These are phyloP conservation scores for Tylopilus sp. DNA, from an alignment of 1,284 basidiomycete genomes.

Conservation along the genomic window DNA sequence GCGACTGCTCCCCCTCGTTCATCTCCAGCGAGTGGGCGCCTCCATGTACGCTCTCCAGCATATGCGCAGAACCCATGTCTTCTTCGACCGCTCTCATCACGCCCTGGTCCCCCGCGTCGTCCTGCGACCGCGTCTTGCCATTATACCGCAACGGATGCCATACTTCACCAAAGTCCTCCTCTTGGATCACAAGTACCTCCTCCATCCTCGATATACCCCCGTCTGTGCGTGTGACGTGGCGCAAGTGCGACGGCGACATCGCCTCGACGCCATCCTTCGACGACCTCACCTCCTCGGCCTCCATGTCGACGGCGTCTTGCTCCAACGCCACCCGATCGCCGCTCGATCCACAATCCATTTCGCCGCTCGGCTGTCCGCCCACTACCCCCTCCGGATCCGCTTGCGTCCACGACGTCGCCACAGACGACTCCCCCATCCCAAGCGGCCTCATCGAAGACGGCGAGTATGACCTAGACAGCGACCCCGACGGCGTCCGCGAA, in stretches of 20 bases:
- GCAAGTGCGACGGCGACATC: background rate
- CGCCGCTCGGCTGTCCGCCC: conserved; percentile 2
- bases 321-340: background rate
- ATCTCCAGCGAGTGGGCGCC: conserved; percentile 15
- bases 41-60: conserved; percentile 10
- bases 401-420: conserved; percentile 28
- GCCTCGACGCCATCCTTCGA: background rate
- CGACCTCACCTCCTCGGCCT: background rate
- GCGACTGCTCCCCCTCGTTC: conserved; percentile 22
- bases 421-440: conserved; percentile 22
- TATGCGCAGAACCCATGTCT: conserved; percentile 14
- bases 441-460: conserved; percentile 15
- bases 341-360: conserved; percentile 4
- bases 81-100: conserved; percentile 11
- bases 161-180: conserved; percentile 30
- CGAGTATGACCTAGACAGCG: conserved; percentile 12
- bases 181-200: conserved; percentile 20
- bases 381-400: conserved; percentile 10
- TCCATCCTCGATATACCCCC: conserved; percentile 12
- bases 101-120: background rate
- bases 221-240: background rate
- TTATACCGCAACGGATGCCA: conserved; percentile 25
- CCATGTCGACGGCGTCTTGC: background rate
- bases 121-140: conserved; percentile 12
- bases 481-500: conserved; percentile 4